phyloP scores from a whole-genome alignment of 2,329 filamentous ascomycete genomes.

The Microdochium paspali region DNA sequence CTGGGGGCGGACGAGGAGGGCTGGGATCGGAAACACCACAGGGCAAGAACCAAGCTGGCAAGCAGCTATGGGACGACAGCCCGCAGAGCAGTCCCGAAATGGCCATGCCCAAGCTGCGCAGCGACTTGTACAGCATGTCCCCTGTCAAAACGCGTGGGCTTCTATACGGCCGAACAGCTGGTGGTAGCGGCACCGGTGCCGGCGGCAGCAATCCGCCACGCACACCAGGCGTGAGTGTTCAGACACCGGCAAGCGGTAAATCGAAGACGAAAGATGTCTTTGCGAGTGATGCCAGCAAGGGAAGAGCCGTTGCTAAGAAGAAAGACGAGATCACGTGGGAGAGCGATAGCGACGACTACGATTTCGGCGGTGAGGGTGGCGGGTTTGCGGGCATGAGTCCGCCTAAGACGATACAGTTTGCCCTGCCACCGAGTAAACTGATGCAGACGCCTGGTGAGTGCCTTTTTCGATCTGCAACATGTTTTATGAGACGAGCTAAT shows the following conservation, averaged over 20 bases:
- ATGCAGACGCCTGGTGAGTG: slow-evolving; percentile 68
- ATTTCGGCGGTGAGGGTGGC: slow-evolving; percentile 38
- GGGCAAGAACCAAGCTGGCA: slow-evolving; percentile 21
- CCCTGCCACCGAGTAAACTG: slow-evolving; percentile 65
- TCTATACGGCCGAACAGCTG: slow-evolving; percentile 7
- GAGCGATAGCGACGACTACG: slow-evolving; percentile 61
- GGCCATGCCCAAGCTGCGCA: slow-evolving; percentile 71
- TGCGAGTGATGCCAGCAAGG: slow-evolving; percentile 14
- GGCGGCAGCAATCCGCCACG: slow-evolving; percentile 34
- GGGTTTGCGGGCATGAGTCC: slow-evolving; percentile 68
- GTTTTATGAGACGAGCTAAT: too few species aligned
- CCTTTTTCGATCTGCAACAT: slow-evolving; percentile 1
- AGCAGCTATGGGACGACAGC: slow-evolving; percentile 41
- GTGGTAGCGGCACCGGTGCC: slow-evolving; percentile 22
- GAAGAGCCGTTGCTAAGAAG: slow-evolving; percentile 11
- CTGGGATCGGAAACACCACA: slow-evolving; percentile 6
- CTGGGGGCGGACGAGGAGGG: slow-evolving; percentile 21
- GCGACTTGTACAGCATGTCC: slow-evolving; percentile 70
- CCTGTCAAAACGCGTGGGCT: slow-evolving; percentile 43
- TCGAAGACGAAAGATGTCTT: slow-evolving; percentile 42
- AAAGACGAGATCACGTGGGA: slow-evolving; percentile 62
- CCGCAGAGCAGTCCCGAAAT: slow-evolving; percentile 68
- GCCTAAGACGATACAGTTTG: slow-evolving; percentile 87
- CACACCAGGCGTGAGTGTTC: slow-evolving; percentile 78
- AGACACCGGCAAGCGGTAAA: slow-evolving; percentile 52